phyloP scores from a whole-genome alignment of 192 early-diverging fungal genomes.

The Coemansia sp. region DNA sequence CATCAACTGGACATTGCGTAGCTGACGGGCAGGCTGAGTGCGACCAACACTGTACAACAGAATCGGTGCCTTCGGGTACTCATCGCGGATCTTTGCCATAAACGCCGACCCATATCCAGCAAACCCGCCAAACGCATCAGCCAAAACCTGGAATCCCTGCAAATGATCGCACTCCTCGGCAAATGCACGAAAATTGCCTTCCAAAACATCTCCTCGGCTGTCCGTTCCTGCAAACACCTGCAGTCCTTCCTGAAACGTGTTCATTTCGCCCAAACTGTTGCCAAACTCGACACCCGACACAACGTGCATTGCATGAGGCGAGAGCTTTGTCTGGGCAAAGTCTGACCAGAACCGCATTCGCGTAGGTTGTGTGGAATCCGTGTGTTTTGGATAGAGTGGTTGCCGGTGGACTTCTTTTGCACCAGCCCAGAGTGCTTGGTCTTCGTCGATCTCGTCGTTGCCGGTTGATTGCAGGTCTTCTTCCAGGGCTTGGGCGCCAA shows the following conservation, averaged over 20 bases:
- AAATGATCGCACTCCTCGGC: constrained; percentile 48
- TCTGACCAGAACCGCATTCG: constrained; percentile 70
- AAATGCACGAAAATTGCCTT: constrained; percentile 31
- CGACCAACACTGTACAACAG: constrained; percentile 59
- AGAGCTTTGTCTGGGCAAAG: constrained; percentile 71
- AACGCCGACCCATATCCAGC: constrained; percentile 66
- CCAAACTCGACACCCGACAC: constrained; percentile 58
- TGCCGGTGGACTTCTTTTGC: constrained; percentile 38
- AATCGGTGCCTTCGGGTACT: constrained; percentile 66
- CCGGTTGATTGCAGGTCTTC: constrained; percentile 14
- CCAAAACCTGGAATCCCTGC: constrained; percentile 73
- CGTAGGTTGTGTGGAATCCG: not conserved
- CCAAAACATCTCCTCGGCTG: constrained; percentile 34
- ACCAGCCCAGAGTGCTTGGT: constrained; percentile 25
- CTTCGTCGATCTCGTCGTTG: constrained; percentile 9
- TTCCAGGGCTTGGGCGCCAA: constrained; percentile 24
- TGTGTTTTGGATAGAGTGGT: constrained; percentile 1
- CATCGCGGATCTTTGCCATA: constrained; percentile 63
- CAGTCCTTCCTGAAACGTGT: constrained; percentile 57
- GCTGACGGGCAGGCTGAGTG: not conserved
- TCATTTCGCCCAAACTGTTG: constrained; percentile 58
- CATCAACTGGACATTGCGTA: constrained; percentile 7
- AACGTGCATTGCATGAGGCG: constrained; percentile 61
- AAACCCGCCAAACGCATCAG: constrained; percentile 64
- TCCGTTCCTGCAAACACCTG: constrained; percentile 45